phyloP scores from a whole-genome alignment of 441 rosid species.

The Erodium moschatum region DNA sequence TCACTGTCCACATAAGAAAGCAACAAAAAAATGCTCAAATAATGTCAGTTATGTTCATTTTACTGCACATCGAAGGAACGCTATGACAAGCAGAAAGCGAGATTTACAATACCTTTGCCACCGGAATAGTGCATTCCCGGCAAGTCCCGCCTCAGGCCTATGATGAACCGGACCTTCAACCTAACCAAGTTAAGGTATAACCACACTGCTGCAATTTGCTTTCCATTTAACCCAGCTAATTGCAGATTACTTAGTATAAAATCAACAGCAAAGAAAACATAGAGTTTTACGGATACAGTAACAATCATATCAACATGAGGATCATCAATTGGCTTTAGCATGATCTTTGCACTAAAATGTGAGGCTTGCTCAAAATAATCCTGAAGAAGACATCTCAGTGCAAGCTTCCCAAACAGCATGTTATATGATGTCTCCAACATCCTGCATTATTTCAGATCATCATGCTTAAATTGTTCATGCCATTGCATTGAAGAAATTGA shows the following conservation, averaged over 20 bases:
- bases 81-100: not conserved
- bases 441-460: slow-evolving; percentile 33
- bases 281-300: slow-evolving; percentile 47
- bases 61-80: not conserved
- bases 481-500: not conserved
- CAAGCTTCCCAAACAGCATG: slow-evolving; percentile 70
- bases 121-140: slow-evolving; percentile 70
- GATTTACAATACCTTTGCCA: slow-evolving; percentile 58
- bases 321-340: slow-evolving; percentile 85
- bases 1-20: slow-evolving; percentile 40
- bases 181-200: slow-evolving; percentile 34
- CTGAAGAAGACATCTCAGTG: slow-evolving; percentile 67
- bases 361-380: slow-evolving; percentile 81
- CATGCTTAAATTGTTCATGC: too few species aligned
- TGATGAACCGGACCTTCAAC: slow-evolving; percentile 61
- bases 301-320: slow-evolving; percentile 89
- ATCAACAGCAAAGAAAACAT: not conserved
- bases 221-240: not conserved
- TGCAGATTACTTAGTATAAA: not conserved
- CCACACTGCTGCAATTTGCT: not conserved
- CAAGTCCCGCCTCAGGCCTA: slow-evolving; percentile 46
- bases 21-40: slow-evolving; percentile 13
- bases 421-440: slow-evolving; percentile 82
- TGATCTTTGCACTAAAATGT: slow-evolving; percentile 52
- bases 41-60: not conserved